Conservation (phyloP, 2,329 filamentous ascomycete species). For the Aureobasidium sp. region DNA sequence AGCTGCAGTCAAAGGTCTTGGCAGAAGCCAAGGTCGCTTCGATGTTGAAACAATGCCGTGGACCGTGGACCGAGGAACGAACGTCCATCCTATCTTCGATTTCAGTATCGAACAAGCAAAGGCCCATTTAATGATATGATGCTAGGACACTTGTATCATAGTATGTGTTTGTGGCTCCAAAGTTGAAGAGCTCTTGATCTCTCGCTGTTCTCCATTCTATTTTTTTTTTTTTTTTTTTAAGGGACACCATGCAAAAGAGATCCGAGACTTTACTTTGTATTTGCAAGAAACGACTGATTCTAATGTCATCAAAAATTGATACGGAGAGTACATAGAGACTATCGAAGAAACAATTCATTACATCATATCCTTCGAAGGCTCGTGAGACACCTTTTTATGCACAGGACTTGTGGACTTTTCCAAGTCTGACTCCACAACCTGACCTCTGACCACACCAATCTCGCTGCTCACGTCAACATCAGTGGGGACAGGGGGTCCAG, state of each 20-base stretch:
- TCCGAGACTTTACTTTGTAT: too few species aligned
- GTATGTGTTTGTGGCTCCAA: too few species aligned
- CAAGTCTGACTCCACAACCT: slow-evolving; percentile 22
- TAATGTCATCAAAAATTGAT: neutral
- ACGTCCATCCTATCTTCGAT: too few species aligned
- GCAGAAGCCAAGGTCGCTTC: neutral
- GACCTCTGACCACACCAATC: slow-evolving; percentile 21
- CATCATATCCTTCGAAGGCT: neutral
- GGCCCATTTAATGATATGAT: too few species aligned
- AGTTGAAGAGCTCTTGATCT: too few species aligned
- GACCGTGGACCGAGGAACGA: neutral
- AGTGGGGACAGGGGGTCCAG: slow-evolving; percentile 28
- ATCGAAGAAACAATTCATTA: neutral
- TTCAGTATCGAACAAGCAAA: too few species aligned
- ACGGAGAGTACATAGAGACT: too few species aligned
- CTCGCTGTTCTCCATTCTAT: too few species aligned
- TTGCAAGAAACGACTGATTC: neutral
- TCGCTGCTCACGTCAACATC: slow-evolving; percentile 23
- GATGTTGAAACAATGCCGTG: slow-evolving; percentile 7
- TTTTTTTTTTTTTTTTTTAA: too few species aligned
- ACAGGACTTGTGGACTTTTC: slow-evolving; percentile 18
- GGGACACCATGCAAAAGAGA: too few species aligned
- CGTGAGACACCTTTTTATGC: neutral
- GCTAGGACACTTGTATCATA: too few species aligned
- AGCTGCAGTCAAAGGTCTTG: neutral